Evolutionary conservation across 176 grass and related monocot genomes (phyloP).

Genomic region (Oryza meridionalis): DNA sequence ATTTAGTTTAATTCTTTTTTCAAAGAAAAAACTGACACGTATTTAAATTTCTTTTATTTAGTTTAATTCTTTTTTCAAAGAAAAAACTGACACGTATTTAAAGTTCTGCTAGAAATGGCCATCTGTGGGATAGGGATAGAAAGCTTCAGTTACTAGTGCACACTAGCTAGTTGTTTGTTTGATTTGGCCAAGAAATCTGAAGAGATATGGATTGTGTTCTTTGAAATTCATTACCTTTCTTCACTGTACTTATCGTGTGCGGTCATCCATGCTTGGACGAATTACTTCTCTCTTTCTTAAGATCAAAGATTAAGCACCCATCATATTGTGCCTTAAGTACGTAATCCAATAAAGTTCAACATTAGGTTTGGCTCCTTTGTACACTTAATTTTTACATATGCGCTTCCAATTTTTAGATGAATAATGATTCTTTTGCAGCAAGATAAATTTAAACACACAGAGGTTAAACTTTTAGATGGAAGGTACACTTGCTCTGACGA

Average conservation of each 20-base stretch:
- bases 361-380: background rate
- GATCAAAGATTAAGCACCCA: too few relatives aligned
- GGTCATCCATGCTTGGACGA: background rate
- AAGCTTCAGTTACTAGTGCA: slow-evolving; percentile 44
- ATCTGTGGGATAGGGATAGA: slow-evolving; percentile 1
- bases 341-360: background rate
- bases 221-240: background rate
- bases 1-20: slow-evolving; percentile 27
- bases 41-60: slow-evolving; percentile 13
- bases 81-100: slow-evolving; percentile 17
- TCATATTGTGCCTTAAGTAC: background rate
- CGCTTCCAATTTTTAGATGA: background rate
- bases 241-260: slow-evolving; percentile 22
- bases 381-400: background rate
- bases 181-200: slow-evolving; percentile 35
- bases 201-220: background rate
- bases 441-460: background rate
- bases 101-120: slow-evolving; percentile 19
- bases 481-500: background rate
- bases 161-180: slow-evolving; percentile 17
- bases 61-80: slow-evolving; percentile 20
- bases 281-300: background rate
- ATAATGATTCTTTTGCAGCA: background rate
- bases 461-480: background rate
- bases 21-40: slow-evolving; percentile 2